Percentiles rank a stretch among this genome's conserved stretches.
phyloP scores from a whole-genome alignment of 2,329 filamentous ascomycete species.

The Rhynchosporium graminicola region DNA sequence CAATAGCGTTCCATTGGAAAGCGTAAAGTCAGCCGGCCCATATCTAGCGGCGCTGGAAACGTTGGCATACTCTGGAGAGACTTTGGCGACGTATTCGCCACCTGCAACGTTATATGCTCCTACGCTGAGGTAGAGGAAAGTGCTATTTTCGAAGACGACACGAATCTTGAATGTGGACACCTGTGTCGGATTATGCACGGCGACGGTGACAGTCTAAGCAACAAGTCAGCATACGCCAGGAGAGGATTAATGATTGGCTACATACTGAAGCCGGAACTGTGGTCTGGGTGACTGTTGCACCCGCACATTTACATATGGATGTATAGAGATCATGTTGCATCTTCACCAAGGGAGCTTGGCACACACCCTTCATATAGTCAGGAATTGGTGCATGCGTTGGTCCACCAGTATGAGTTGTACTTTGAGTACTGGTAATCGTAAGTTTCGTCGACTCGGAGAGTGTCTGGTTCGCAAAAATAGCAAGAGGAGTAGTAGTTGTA shows the following conservation, averaged over 20 bases:
- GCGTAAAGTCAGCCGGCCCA: not conserved
- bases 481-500: conserved; percentile 3
- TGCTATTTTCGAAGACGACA: conserved; percentile 12
- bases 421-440: conserved; percentile 8
- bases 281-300: not conserved
- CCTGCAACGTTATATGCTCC: conserved; percentile 9
- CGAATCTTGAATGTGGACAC: conserved; percentile 6
- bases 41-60: not conserved
- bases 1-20: conserved; percentile 8
- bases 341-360: not conserved
- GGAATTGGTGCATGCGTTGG: not conserved
- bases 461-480: conserved; percentile 5
- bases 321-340: not conserved
- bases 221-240: not conserved
- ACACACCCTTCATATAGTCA: not conserved
- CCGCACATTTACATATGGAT: conserved; percentile 7
- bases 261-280: conserved; percentile 7
- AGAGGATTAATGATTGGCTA: not conserved
- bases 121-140: conserved; percentile 5
- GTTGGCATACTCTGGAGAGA: conserved; percentile 5
- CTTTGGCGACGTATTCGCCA: conserved; percentile 7
- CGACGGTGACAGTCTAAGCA: conserved; percentile 7
- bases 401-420: not conserved
- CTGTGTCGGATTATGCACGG: conserved; percentile 6
- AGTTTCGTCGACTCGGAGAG: not conserved